Conservation (phyloP, 2,329 filamentous ascomycete species). For the Aspergillus intermedius region DNA sequence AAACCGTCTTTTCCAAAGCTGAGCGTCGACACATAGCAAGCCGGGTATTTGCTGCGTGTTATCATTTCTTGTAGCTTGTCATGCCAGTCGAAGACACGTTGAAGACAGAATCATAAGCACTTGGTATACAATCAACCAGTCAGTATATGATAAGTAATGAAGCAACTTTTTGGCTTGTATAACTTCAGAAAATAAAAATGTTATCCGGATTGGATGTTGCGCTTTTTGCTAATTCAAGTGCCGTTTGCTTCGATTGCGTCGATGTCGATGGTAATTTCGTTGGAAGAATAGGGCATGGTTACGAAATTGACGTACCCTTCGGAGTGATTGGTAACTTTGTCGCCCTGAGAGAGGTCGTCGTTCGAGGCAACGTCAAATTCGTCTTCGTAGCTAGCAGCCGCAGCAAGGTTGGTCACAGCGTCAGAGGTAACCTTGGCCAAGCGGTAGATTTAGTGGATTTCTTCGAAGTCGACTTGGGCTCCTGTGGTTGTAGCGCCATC, state of each 20-base stretch:
- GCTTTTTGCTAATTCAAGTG: too few species aligned
- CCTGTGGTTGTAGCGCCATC: slow-evolving; percentile 14
- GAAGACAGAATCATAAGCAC: too few species aligned
- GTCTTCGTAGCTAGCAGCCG: slow-evolving; percentile 24
- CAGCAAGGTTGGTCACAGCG: slow-evolving; percentile 23
- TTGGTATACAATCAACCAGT: too few species aligned
- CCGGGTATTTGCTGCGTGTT: too few species aligned
- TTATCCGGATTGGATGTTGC: too few species aligned
- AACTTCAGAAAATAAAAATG: too few species aligned
- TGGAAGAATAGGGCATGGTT: slow-evolving; percentile 52
- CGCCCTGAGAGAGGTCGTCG: slow-evolving; percentile 41
- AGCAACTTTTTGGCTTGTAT: too few species aligned
- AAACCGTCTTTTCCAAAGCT: too few species aligned
- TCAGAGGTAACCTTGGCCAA: slow-evolving; percentile 21
- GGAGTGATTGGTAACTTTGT: slow-evolving; percentile 51
- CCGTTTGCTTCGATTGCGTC: slow-evolving; percentile 48
- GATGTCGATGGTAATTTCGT: slow-evolving; percentile 52
- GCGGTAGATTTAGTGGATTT: slow-evolving; percentile 24
- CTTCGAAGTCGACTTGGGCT: slow-evolving; percentile 24
- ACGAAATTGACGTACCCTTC: slow-evolving; percentile 54
- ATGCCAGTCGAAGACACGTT: too few species aligned
- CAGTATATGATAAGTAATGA: too few species aligned
- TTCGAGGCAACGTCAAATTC: slow-evolving; percentile 31
- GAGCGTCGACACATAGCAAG: too few species aligned
- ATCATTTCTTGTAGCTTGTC: too few species aligned